Percentiles rank a stretch among this genome's conserved stretches.
Conservation (phyloP, 106 monocot genomes). For the Acorus gramineus region DNA sequence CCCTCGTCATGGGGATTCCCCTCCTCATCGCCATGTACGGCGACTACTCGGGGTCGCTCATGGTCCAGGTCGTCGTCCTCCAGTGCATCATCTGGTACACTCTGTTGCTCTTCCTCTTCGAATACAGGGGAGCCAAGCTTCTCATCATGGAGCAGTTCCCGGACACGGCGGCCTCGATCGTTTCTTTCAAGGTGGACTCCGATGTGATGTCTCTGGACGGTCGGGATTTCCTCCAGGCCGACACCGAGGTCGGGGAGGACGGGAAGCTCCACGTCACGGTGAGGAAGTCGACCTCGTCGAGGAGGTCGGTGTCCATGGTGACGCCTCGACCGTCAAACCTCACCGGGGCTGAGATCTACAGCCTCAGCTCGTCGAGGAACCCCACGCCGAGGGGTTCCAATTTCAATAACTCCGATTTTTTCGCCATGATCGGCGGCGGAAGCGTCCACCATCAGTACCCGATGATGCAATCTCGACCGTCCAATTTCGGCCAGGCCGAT, state of each 20-base stretch:
- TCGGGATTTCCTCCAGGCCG: slow-evolving; percentile 29
- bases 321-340: slow-evolving; percentile 61
- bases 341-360: slow-evolving; percentile 62
- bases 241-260: slow-evolving; percentile 46
- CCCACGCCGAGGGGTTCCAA: slow-evolving; percentile 56
- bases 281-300: slow-evolving; percentile 39
- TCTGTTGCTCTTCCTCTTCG: slow-evolving; percentile 54
- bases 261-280: slow-evolving; percentile 61
- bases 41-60: slow-evolving; percentile 38
- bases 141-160: slow-evolving; percentile 69
- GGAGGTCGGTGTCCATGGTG: slow-evolving; percentile 28
- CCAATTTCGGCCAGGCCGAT: slow-evolving; percentile 46
- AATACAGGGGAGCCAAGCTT: slow-evolving; percentile 50
- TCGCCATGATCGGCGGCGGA: slow-evolving; percentile 33
- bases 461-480: slow-evolving; percentile 14
- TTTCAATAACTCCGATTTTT: slow-evolving; percentile 59
- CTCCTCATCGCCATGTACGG: slow-evolving; percentile 67
- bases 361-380: slow-evolving; percentile 49
- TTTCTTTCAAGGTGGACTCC: slow-evolving; percentile 42
- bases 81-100: slow-evolving; percentile 80
- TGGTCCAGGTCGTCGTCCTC: slow-evolving; percentile 63
- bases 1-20: slow-evolving; percentile 68
- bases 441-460: background rate
- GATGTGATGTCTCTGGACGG: slow-evolving; percentile 54
- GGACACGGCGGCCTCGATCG: slow-evolving; percentile 49